These are phyloP conservation scores for Talaromyces atroroseus DNA, from an alignment of 2,329 filamentous ascomycete species.

Conservation along the genomic window DNA sequence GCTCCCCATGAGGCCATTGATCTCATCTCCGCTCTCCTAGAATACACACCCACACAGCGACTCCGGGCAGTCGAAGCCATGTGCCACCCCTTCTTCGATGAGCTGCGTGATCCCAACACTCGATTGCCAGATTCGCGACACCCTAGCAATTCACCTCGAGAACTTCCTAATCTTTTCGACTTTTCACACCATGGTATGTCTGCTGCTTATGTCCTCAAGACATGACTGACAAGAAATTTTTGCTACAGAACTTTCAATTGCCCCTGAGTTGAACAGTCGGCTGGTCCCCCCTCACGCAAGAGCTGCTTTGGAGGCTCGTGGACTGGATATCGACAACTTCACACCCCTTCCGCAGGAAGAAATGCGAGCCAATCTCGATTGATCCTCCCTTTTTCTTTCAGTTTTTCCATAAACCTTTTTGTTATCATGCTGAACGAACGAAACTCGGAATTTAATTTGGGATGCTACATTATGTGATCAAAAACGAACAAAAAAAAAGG, in stretches of 20 bases:
- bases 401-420: slow-evolving; percentile 1
- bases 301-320: slow-evolving; percentile 65
- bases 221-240: slow-evolving; percentile 13
- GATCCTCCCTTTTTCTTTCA: slow-evolving; percentile 40
- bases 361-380: slow-evolving; percentile 97
- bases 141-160: slow-evolving; percentile 69
- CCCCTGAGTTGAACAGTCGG: slow-evolving; percentile 76
- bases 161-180: slow-evolving; percentile 84
- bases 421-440: slow-evolving; percentile 12
- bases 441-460: slow-evolving; percentile 27
- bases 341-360: slow-evolving; percentile 86
- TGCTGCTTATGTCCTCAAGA: not conserved
- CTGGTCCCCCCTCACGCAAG: slow-evolving; percentile 81
- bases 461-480: slow-evolving; percentile 29
- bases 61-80: slow-evolving; percentile 91
- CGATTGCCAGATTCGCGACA: slow-evolving; percentile 92
- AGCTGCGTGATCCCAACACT: slow-evolving; percentile 85
- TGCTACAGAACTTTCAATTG: slow-evolving; percentile 83
- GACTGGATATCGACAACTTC: slow-evolving; percentile 90
- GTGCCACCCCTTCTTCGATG: slow-evolving; percentile 98
- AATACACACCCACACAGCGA: slow-evolving; percentile 96
- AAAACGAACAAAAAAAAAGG: slow-evolving; percentile 12
- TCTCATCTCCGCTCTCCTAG: slow-evolving; percentile 84
- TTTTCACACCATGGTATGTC: slow-evolving; percentile 85
- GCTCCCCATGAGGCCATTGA: slow-evolving; percentile 90